Evolutionary conservation across 768 basidiomycete genomes (phyloP).

Genomic region (Cubamyces lactineus): DNA sequence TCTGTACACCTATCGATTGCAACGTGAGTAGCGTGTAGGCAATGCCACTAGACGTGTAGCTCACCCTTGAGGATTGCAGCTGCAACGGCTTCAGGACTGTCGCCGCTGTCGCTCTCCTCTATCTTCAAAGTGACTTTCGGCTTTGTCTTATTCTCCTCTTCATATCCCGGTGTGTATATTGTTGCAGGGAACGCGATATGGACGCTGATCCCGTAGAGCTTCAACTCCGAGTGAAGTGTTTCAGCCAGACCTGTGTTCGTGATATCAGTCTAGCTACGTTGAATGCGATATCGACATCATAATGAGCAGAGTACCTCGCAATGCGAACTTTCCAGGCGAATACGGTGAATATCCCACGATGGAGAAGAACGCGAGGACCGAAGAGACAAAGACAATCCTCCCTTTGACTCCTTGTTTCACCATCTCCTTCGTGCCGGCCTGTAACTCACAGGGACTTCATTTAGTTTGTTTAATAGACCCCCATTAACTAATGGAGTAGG

Average conservation of each 20-base stretch:
- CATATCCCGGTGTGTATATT: constrained; percentile 77
- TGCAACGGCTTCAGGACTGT: constrained; percentile 68
- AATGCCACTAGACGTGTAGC: constrained; percentile 2
- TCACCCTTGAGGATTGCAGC: constrained; percentile 59
- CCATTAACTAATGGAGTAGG: too few relatives aligned
- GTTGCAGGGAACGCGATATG: constrained; percentile 85
- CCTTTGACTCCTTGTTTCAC: constrained; percentile 55
- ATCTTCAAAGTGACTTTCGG: constrained; percentile 75
- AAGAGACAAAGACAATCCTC: constrained; percentile 78
- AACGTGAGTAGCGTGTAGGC: background rate
- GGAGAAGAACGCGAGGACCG: constrained; percentile 72
- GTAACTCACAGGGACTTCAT: too few relatives aligned
- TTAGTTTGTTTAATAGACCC: too few relatives aligned
- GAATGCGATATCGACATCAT: background rate
- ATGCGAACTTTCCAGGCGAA: constrained; percentile 82
- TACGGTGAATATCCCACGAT: constrained; percentile 82
- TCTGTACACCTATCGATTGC: constrained; percentile 58
- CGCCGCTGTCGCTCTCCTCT: constrained; percentile 69
- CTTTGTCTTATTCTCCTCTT: constrained; percentile 76
- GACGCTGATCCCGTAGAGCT: constrained; percentile 74
- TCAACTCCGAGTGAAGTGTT: constrained; percentile 75
- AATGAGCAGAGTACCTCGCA: constrained; percentile 57
- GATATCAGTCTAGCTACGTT: too few relatives aligned
- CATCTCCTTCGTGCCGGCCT: constrained; percentile 76
- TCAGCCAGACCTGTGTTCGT: constrained; percentile 72